A percentile compares a stretch with the other conserved stretches of the same genome.
phyloP scores from a whole-genome alignment of 2,329 filamentous ascomycete genomes.

The Aspergillus intermedius region DNA sequence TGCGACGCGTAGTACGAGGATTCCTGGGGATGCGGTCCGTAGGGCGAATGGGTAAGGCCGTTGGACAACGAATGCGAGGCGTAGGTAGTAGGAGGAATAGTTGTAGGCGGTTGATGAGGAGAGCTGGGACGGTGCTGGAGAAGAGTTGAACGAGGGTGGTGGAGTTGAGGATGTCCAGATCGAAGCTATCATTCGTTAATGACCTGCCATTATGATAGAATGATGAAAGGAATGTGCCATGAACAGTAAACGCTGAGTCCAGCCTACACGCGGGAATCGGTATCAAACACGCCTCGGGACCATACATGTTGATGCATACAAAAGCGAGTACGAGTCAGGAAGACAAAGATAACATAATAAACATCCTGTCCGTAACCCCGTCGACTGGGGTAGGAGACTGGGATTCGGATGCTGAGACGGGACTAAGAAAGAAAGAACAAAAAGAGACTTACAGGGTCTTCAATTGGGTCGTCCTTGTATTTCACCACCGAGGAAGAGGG shows the following conservation, averaged over 20 bases:
- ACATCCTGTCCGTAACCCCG: no score
- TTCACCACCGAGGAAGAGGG: constrained; percentile 27
- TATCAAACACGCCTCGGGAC: no score
- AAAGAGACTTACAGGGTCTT: constrained; percentile 41
- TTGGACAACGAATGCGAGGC: constrained; percentile 25
- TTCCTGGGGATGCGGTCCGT: constrained; percentile 63
- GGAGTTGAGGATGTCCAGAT: constrained; percentile 24
- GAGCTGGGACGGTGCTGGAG: constrained; percentile 44
- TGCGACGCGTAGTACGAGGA: constrained; percentile 71
- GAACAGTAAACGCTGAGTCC: no score
- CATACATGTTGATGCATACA: not conserved
- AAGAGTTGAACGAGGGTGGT: constrained; percentile 20
- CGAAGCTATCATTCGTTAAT: constrained; percentile 20
- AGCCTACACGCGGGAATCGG: no score
- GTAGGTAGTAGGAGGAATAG: constrained; percentile 27
- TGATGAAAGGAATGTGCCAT: no score
- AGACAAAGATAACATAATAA: no score
- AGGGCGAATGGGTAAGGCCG: constrained; percentile 46
- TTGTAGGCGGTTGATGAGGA: constrained; percentile 54
- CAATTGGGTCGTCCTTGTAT: constrained; percentile 45
- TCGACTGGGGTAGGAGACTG: no score
- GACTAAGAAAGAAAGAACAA: not conserved
- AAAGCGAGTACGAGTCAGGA: no score
- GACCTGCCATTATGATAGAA: not conserved
- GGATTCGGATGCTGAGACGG: no score